These are phyloP conservation scores for Ambrosiella xylebori DNA, from an alignment of 2,329 filamentous ascomycete species.

Conservation along the genomic window DNA sequence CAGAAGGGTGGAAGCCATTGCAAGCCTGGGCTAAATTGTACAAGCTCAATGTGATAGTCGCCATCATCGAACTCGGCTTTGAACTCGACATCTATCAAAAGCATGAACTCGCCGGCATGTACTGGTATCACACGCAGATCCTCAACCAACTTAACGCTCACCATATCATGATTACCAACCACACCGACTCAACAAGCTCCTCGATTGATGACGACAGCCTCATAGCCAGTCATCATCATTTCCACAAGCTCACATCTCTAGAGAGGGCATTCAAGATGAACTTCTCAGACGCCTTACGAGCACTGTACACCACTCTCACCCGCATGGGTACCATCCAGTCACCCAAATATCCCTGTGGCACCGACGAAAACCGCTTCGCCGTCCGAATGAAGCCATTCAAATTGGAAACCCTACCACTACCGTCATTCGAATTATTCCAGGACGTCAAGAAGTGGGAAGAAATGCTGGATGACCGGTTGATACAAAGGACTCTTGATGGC, in stretches of 20 bases:
- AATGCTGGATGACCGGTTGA: conserved; percentile 17
- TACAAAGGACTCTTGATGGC: background rate
- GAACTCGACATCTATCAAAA: conserved; percentile 79
- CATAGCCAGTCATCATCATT: background rate
- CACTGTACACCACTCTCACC: conserved; percentile 48
- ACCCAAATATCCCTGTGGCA: conserved; percentile 45
- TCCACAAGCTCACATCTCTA: background rate
- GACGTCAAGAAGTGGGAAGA: conserved; percentile 25
- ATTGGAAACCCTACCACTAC: conserved; percentile 3
- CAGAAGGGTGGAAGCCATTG: background rate
- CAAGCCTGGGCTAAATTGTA: conserved; percentile 77
- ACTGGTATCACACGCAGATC: conserved; percentile 51
- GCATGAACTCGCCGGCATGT: conserved; percentile 76
- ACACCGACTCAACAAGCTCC: background rate
- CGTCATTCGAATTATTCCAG: conserved; percentile 40
- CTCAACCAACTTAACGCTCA: background rate
- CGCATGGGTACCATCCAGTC: conserved; percentile 38
- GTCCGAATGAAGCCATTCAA: conserved; percentile 71
- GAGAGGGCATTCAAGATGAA: conserved; percentile 18
- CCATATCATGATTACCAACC: background rate
- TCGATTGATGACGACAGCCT: background rate
- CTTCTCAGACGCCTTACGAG: conserved; percentile 35
- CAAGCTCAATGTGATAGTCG: conserved; percentile 77
- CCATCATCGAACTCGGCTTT: conserved; percentile 80
- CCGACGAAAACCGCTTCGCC: conserved; percentile 54